Conservation (phyloP, 1,284 basidiomycete genomes). For the Inonotus hispidus region DNA sequence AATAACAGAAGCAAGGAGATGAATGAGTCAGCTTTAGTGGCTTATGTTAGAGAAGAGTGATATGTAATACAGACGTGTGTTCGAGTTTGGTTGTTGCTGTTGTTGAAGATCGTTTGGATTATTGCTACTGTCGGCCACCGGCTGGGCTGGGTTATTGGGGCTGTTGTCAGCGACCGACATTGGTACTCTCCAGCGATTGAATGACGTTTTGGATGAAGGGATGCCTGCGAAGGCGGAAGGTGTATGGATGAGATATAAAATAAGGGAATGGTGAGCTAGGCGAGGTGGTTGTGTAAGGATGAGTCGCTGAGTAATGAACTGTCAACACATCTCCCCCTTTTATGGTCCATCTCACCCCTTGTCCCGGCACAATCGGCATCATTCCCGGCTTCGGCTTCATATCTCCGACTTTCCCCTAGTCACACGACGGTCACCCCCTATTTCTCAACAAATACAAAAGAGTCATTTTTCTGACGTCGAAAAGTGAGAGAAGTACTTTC, state of each 20-base stretch:
- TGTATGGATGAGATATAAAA: not conserved
- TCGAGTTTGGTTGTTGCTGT: not conserved
- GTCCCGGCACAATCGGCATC: not conserved
- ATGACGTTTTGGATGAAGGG: conserved; percentile 1
- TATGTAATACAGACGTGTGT: conserved; percentile 10
- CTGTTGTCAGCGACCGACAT: conserved; percentile 11
- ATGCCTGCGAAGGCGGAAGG: not conserved
- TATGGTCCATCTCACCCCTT: not conserved
- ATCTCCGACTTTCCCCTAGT: not conserved
- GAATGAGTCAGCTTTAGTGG: conserved; percentile 5
- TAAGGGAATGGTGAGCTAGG: not conserved
- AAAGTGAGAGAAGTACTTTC: not conserved
- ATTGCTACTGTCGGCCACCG: not conserved
- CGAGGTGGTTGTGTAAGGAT: not conserved
- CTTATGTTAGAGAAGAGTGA: conserved; percentile 1
- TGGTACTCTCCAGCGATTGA: conserved; percentile 17
- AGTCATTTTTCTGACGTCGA: no score
- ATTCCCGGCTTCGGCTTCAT: not conserved
- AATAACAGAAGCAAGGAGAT: conserved; percentile 3
- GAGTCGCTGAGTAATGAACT: not conserved
- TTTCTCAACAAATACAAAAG: no score
- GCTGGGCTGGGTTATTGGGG: not conserved
- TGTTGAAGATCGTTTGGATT: not conserved
- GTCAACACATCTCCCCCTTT: not conserved
- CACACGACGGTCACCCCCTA: no score